Percentiles rank a stretch among this genome's conserved stretches.
These are phyloP conservation scores for Cicer arietinum DNA, from an alignment of 306 rosid species.

Conservation along the genomic window DNA sequence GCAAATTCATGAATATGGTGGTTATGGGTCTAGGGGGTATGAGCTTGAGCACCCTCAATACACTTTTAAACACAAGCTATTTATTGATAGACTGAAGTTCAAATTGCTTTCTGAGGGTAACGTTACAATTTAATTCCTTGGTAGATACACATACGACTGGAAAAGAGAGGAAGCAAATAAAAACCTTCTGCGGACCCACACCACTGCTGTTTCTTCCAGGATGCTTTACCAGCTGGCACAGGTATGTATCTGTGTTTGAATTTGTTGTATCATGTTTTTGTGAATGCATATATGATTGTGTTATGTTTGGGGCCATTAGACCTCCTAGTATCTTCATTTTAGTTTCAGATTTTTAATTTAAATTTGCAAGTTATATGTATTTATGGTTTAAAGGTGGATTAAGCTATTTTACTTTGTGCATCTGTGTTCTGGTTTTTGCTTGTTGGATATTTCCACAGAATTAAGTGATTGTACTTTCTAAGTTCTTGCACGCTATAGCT, in stretches of 20 bases:
- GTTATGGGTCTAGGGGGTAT: conserved; percentile 93
- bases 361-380: conserved; percentile 10
- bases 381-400: conserved; percentile 4
- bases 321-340: conserved; percentile 16
- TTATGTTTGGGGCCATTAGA: conserved; percentile 20
- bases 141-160: conserved; percentile 86
- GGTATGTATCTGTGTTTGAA: conserved; percentile 53
- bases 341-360: conserved; percentile 5
- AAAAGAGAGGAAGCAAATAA: conserved; percentile 90
- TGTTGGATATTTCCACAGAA: too few species aligned
- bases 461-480: not conserved
- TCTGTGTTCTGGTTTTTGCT: not conserved
- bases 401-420: conserved; percentile 26
- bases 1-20: conserved; percentile 83
- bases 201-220: conserved; percentile 92
- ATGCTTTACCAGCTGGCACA: conserved; percentile 89
- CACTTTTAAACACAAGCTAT: conserved; percentile 8
- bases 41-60: conserved; percentile 30
- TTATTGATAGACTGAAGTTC: conserved; percentile 11
- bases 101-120: conserved; percentile 24
- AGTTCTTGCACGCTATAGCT: conserved; percentile 12
- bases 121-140: conserved; percentile 29
- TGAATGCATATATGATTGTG: conserved; percentile 14
- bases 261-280: conserved; percentile 20
- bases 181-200: conserved; percentile 91